Base-by-base conservation (phyloP, 1,284 basidiomycete genomes). In the Cerioporus squamosus region DNA sequence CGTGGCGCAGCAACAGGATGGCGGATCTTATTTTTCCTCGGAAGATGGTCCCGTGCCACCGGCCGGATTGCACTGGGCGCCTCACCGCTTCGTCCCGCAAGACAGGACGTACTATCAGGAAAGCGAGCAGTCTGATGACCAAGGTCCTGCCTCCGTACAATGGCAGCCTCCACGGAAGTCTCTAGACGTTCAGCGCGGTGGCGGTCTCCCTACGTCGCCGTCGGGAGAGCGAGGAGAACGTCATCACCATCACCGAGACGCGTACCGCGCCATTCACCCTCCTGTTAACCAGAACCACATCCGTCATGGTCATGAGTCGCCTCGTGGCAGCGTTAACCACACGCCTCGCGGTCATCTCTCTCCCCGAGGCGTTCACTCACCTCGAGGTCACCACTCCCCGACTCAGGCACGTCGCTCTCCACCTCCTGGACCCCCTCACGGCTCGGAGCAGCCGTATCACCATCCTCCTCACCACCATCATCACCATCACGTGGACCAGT, bases 121-220 rank as follows among this genome's bases (percentile, higher is more conserved):
- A 36, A 64, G 59, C 47, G 62, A 64, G 20, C 62, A 64, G 44
- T 64, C 62, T 6, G 62, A 64, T 43, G 62, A 61, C 44, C 59
- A 61, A n/a, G 42, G 29, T 23, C n/a, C 38, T 14, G 44, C n/a
- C 3, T 6, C 40, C 7, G 26, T 5, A 2, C 23, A 26, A 7
- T 55, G 48, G 55, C 61, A 59, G 26, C 52, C 55, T 17, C 48
- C 62, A 3, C 58, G 54, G 49, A 56, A 51, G 33, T 46, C 15
- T 8, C 50, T 45, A 29, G 40, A 39, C 14, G 23, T 43, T 31
- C 51, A 57, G 20, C 42, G 42, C 22, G 14, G 10, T 14, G 31
- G 33, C 3, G 51, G 29, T 26, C 24, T 42, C 15, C 43, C 44
- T 5, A 3, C 43, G 4, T 49, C 29, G 14, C 20, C 43, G n/a